phyloP scores from a whole-genome alignment of 371 early-diverging fungal species.

The Mortierella sp. region DNA sequence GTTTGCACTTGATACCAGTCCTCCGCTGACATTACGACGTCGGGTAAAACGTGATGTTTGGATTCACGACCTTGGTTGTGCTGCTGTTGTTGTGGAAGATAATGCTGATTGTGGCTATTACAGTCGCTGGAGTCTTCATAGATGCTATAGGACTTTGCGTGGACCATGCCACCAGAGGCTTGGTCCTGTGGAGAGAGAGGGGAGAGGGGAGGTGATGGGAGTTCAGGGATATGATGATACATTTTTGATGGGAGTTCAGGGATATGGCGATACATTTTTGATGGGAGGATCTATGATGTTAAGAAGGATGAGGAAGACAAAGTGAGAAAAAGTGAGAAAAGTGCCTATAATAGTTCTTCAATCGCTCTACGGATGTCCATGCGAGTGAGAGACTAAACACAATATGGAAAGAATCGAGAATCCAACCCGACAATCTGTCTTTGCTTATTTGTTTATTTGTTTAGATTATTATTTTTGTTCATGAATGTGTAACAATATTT shows the following conservation, averaged over 20 bases:
- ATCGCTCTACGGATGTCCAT: not conserved
- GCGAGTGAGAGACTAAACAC: not conserved
- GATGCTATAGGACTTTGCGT: constrained; percentile 28
- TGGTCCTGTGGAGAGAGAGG: constrained; percentile 40
- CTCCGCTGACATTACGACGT: constrained; percentile 28
- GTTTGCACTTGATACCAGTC: constrained; percentile 50
- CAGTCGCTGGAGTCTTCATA: constrained; percentile 12
- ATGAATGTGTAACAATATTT: not conserved
- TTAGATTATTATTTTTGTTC: not conserved
- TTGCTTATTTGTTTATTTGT: not conserved
- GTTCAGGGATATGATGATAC: constrained; percentile 1
- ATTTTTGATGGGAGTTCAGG: not conserved
- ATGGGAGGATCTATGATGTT: not conserved
- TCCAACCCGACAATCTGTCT: not conserved
- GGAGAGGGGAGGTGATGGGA: constrained; percentile 48
- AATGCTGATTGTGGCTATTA: not conserved
- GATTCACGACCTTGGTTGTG: not conserved
- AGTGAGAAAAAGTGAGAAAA: not conserved
- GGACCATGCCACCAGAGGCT: constrained; percentile 11
- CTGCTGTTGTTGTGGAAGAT: not conserved
- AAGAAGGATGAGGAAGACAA: not conserved
- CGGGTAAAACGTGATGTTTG: not conserved
- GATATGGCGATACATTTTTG: too few species aligned
- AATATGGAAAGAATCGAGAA: not conserved
- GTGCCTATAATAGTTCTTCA: not conserved